Conservation (phyloP, 2,329 filamentous ascomycete genomes). For the Nothopassalora personata region DNA sequence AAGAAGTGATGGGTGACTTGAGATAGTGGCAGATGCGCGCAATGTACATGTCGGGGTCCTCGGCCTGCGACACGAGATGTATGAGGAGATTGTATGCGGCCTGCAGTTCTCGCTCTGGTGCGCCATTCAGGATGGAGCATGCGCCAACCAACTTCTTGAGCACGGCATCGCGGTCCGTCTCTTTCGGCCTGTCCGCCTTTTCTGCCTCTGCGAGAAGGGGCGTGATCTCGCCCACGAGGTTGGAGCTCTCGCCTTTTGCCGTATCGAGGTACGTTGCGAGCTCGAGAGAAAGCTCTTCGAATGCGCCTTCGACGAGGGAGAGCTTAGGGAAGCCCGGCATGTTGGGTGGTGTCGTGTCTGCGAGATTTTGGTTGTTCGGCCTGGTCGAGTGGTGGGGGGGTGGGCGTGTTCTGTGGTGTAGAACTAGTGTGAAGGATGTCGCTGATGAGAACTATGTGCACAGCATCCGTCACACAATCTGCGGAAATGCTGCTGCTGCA, state of each 20-base stretch:
- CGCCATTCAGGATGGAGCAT: constrained; percentile 69
- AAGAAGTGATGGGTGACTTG: constrained; percentile 76
- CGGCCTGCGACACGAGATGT: constrained; percentile 82
- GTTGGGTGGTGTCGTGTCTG: constrained; percentile 19
- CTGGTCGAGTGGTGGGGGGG: not conserved
- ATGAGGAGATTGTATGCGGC: constrained; percentile 95
- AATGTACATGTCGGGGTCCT: constrained; percentile 79
- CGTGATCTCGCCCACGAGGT: constrained; percentile 59
- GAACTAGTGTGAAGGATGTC: too few relatives aligned
- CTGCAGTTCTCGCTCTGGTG: constrained; percentile 94
- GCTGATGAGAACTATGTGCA: not conserved
- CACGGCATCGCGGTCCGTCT: constrained; percentile 71
- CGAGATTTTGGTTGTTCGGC: not conserved
- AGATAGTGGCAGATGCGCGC: constrained; percentile 86
- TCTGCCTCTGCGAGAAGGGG: constrained; percentile 58
- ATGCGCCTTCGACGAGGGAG: constrained; percentile 79
- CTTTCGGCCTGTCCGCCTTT: constrained; percentile 45
- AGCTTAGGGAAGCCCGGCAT: constrained; percentile 60
- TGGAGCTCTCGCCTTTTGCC: constrained; percentile 58
- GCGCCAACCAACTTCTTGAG: constrained; percentile 84
- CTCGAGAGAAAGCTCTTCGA: constrained; percentile 88
- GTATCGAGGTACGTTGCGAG: constrained; percentile 90
- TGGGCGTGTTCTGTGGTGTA: not conserved
- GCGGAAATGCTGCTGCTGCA: not conserved
- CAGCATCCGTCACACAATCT: not conserved